Conservation (phyloP, 768 basidiomycete species). For the Suillus alpinus region DNA sequence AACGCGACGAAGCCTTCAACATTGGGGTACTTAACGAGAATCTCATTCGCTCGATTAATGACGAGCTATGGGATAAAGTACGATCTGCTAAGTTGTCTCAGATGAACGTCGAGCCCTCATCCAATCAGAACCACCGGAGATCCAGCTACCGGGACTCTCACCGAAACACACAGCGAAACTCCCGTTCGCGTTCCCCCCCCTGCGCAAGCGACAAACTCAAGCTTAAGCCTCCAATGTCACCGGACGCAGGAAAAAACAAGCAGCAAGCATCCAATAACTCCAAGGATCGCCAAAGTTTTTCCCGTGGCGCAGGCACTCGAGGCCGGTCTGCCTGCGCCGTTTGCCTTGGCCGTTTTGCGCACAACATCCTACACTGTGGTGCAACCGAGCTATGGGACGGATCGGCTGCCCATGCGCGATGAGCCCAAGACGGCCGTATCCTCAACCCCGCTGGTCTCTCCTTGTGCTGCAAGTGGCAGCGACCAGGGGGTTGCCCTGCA, state of each 20-base stretch:
- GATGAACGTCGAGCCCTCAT: too few species aligned
- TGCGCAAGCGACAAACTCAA: too few species aligned
- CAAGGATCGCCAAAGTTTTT: not conserved
- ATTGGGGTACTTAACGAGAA: conserved; percentile 1
- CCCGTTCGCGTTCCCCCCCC: not conserved
- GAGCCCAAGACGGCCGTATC: conserved; percentile 18
- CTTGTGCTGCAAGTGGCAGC: conserved; percentile 38
- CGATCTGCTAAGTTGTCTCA: not conserved
- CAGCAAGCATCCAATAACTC: not conserved
- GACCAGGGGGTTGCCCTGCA: conserved; percentile 21
- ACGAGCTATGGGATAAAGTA: not conserved
- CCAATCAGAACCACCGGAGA: not conserved
- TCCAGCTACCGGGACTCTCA: not conserved
- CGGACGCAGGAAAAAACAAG: not conserved
- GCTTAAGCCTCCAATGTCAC: too few species aligned
- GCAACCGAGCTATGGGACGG: conserved; percentile 21
- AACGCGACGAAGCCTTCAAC: not conserved
- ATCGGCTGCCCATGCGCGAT: conserved; percentile 10
- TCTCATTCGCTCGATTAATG: not conserved
- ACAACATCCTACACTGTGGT: conserved; percentile 23
- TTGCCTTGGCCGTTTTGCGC: conserved; percentile 30
- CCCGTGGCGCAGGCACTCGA: not conserved
- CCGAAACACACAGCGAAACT: not conserved
- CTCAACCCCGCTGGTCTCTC: conserved; percentile 16
- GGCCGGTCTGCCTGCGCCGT: conserved; percentile 23